These are phyloP conservation scores for Hypoxylon sp. DNA, from an alignment of 2,329 filamentous ascomycete genomes.

Conservation along the genomic window DNA sequence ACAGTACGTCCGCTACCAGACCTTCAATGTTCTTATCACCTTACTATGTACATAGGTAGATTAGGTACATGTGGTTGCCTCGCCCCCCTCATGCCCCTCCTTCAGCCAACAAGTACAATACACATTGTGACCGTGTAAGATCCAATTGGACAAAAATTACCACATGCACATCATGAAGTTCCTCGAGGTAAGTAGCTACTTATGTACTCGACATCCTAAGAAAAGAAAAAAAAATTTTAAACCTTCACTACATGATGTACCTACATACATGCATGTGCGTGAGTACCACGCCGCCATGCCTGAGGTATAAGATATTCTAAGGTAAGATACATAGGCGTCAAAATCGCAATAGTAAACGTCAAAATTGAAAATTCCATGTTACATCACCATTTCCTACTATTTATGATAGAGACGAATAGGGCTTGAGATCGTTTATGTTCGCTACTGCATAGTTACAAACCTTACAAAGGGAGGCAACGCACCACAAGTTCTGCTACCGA, in stretches of 20 bases:
- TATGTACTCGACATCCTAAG: not conserved
- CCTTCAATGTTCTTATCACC: no score
- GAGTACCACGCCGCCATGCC: conserved; percentile 17
- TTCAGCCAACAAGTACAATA: conserved; percentile 3
- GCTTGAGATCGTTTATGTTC: not conserved
- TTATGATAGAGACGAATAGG: conserved; percentile 11
- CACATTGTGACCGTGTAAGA: not conserved
- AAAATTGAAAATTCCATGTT: conserved; percentile 12
- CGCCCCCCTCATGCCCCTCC: conserved; percentile 20
- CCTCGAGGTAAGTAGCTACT: not conserved
- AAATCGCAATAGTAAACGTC: conserved; percentile 14
- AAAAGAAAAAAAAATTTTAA: not conserved
- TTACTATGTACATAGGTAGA: no score
- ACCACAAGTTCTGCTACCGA: conserved; percentile 3
- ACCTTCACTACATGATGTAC: not conserved
- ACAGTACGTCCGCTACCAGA: no score
- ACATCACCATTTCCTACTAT: conserved; percentile 1
- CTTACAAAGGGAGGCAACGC: not conserved
- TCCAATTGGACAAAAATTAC: conserved; percentile 5
- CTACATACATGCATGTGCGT: not conserved
- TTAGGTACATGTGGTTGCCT: no score
- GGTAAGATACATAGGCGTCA: not conserved
- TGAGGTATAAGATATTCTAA: not conserved
- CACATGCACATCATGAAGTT: no score
- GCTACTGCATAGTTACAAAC: conserved; percentile 9